phyloP scores from a whole-genome alignment of 225 moss, liverwort and hornwort species.

The Rhytidiadelphus loreus region DNA sequence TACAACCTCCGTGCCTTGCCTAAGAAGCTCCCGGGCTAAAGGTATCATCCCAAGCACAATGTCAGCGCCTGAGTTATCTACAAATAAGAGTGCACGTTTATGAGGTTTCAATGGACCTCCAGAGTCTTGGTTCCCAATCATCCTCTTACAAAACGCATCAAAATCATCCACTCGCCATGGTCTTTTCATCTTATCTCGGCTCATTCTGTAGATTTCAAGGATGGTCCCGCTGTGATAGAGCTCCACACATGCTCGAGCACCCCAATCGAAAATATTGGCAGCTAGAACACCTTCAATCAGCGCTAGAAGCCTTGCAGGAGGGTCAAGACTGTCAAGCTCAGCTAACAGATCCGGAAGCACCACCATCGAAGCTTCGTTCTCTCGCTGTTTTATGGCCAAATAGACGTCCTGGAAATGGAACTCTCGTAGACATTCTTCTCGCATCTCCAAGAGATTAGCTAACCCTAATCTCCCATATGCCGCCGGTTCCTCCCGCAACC shows the following conservation, averaged over 20 bases:
- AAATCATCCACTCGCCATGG: constrained; percentile 98
- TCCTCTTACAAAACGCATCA: constrained; percentile 52
- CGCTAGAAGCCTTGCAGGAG: constrained; percentile 61
- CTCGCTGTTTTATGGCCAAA: constrained; percentile 79
- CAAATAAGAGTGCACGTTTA: constrained; percentile 86
- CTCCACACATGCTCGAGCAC: constrained; percentile 96
- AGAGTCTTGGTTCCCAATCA: constrained; percentile 32
- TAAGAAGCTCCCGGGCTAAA: constrained; percentile 76
- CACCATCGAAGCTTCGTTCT: constrained; percentile 86
- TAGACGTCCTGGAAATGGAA: constrained; percentile 89
- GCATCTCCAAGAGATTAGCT: constrained; percentile 89
- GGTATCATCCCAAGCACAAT: constrained; percentile 94
- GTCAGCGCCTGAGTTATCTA: constrained; percentile 95
- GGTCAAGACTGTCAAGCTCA: constrained; percentile 71
- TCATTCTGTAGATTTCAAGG: constrained; percentile 96
- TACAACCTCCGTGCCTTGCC: constrained; percentile 93
- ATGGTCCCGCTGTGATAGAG: constrained; percentile 93
- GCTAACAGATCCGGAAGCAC: constrained; percentile 86
- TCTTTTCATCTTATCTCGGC: constrained; percentile 92
- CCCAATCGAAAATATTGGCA: constrained; percentile 98
- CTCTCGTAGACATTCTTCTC: constrained; percentile 95
- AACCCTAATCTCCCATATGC: constrained; percentile 93
- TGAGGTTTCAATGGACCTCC: constrained; percentile 22
- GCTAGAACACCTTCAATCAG: constrained; percentile 92
- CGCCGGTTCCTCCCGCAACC: constrained; percentile 91